These are phyloP conservation scores for Ophiostoma sp. DNA, from an alignment of 2,329 filamentous ascomycete species.

Conservation along the genomic window DNA sequence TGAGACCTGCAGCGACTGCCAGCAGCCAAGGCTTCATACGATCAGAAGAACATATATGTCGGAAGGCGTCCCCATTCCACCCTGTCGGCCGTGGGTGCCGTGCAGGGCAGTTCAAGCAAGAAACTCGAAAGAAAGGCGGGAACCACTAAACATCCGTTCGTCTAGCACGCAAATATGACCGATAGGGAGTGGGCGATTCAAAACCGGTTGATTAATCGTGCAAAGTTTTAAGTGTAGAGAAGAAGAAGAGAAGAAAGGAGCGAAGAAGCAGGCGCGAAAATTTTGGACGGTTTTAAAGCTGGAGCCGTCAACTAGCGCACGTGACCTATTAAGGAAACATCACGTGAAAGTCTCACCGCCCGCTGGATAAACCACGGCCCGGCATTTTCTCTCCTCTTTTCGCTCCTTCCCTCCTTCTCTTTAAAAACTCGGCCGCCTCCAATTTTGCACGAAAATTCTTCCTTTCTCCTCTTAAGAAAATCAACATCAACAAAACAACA, in stretches of 20 bases:
- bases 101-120: conserved; percentile 16
- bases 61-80: conserved; percentile 25
- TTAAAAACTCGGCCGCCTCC: conserved; percentile 7
- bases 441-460: background rate
- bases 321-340: background rate
- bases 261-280: conserved; percentile 14
- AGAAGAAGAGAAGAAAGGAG: conserved; percentile 30
- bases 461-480: background rate
- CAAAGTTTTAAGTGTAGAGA: conserved; percentile 48
- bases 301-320: background rate
- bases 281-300: background rate
- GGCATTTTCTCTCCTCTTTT: background rate
- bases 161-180: conserved; percentile 65
- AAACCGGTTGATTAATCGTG: conserved; percentile 64
- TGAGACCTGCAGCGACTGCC: background rate
- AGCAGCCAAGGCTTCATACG: background rate
- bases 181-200: conserved; percentile 52
- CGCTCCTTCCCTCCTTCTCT: background rate
- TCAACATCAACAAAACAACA: background rate
- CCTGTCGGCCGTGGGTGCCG: conserved; percentile 21
- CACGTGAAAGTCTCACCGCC: background rate
- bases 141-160: conserved; percentile 35
- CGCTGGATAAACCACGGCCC: conserved; percentile 17
- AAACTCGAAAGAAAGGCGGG: conserved; percentile 17
- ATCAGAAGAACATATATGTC: conserved; percentile 17